phyloP scores from a whole-genome alignment of 495 filamentous ascomycete species.

The Hypomontagnella submonticulosa region DNA sequence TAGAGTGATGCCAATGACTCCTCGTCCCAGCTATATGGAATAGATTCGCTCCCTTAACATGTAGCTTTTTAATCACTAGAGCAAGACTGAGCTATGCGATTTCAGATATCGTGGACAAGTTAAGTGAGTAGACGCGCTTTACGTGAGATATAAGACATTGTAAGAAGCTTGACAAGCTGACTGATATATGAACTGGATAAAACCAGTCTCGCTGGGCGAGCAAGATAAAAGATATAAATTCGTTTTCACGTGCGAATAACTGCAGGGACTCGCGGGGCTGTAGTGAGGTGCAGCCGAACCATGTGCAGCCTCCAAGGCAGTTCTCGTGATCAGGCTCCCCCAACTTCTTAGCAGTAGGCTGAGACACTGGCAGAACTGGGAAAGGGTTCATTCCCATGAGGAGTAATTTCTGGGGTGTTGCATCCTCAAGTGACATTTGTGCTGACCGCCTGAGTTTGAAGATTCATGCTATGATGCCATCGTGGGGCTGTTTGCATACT shows the following conservation, averaged over 20 bases:
- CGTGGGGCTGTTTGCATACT: slow-evolving; percentile 40
- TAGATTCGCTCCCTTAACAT: too few relatives aligned
- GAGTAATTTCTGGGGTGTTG: slow-evolving; percentile 39
- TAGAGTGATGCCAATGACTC: too few relatives aligned
- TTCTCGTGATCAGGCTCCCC: slow-evolving; percentile 36
- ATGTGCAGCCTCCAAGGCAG: slow-evolving; percentile 10
- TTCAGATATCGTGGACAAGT: neutral
- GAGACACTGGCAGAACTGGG: slow-evolving; percentile 39
- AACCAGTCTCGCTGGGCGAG: neutral
- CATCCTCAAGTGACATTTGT: slow-evolving; percentile 42
- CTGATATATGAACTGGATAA: slow-evolving; percentile 5
- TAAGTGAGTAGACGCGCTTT: slow-evolving; percentile 2
- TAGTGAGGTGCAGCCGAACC: slow-evolving; percentile 29
- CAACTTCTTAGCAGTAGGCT: slow-evolving; percentile 21
- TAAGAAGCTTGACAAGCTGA: neutral
- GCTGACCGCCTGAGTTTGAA: slow-evolving; percentile 34
- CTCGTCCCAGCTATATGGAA: too few relatives aligned
- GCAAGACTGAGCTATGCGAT: too few relatives aligned
- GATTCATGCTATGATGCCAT: slow-evolving; percentile 42
- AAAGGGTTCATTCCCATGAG: slow-evolving; percentile 40
- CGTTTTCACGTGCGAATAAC: slow-evolving; percentile 30
- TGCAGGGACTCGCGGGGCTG: slow-evolving; percentile 22
- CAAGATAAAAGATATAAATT: slow-evolving; percentile 19
- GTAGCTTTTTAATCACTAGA: too few relatives aligned
- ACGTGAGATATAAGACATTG: slow-evolving; percentile 4